Base-by-base conservation (phyloP, 2,329 filamentous ascomycete species). In the Epichloe amarillans region DNA sequence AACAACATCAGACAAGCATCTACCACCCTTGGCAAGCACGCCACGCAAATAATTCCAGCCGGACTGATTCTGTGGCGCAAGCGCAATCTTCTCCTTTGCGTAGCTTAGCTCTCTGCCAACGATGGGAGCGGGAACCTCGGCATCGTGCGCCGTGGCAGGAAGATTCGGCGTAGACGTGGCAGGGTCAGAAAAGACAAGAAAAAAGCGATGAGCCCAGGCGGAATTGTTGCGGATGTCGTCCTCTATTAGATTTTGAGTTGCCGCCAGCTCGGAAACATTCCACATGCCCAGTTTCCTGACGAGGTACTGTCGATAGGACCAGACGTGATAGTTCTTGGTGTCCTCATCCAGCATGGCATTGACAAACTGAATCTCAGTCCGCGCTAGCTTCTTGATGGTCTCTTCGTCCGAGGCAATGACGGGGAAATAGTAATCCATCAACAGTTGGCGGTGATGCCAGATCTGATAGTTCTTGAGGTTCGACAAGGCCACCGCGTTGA, bases 401-500 rank as follows among this genome's bases (percentile, higher is more conserved):
- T 74, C 65, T 69, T 68, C 58, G 64, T 73, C 82, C 64, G 58
- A 76, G 65, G 70, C 83, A 71, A 79, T 86, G 68, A 78, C 67
- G 57, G 73, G 67, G 60, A 73, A 73, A 59, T 79, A 71, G 56
- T 75, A 65, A 57, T 84, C 78, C 49, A 84, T 71, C 35, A 85
- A 71, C n/a, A 82, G 70, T 65, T 84, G 80, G 26, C 81, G 76
- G 60, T 84, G 81, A 64, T 84, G 81, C 87, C 93, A 98, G 66
- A 98, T 98, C 70, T 98, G 93, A 71, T 98, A 98, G 71, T 97
- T 98, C 69, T 98, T 98, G 61, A 94, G 82, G 65, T 95, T 84
- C 52, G 80, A 75, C 49, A 95, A 73, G 11, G 91, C 87, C 30
- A 93, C 82, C 11, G 80, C 73, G 67, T 96, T 94, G 48, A 98